These are phyloP conservation scores for Quercus tomentella DNA, from an alignment of 331 rosid species.

Conservation along the genomic window DNA sequence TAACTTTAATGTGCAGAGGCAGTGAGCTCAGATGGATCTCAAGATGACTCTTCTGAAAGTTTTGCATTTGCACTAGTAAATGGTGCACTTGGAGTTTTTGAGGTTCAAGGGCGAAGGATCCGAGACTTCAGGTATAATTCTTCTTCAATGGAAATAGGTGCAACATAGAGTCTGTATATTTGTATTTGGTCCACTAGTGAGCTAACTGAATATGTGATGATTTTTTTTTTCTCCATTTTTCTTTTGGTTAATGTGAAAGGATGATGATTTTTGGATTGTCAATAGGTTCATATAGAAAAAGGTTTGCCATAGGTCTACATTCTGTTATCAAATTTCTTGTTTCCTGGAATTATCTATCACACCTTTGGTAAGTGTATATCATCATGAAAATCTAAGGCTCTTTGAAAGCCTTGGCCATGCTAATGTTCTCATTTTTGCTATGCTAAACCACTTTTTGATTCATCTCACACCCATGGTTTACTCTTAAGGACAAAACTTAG, in stretches of 20 bases:
- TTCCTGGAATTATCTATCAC: background rate
- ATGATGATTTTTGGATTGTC: background rate
- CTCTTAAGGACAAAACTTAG: background rate
- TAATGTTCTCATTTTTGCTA: background rate
- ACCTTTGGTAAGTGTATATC: background rate
- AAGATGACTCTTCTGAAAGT: constrained; percentile 87
- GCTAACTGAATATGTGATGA: background rate
- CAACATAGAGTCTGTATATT: background rate
- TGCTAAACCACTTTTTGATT: background rate
- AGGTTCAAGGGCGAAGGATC: constrained; percentile 89
- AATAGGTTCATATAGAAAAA: background rate
- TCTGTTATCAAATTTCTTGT: background rate
- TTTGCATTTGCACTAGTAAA: constrained; percentile 93
- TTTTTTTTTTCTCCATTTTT: background rate
- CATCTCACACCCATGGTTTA: background rate
- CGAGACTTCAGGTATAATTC: constrained; percentile 85
- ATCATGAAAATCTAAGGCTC: background rate
- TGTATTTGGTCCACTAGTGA: background rate
- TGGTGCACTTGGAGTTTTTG: constrained; percentile 99
- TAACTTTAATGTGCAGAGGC: constrained; percentile 48
- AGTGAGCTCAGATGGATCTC: constrained; percentile 65
- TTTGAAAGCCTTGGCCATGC: background rate
- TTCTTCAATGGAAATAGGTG: constrained; percentile 13
- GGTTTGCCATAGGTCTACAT: background rate
- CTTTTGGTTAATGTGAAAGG: background rate